Evolutionary conservation across 2,329 filamentous ascomycete species (phyloP), one percentile per base, ranked within the genome.

Genomic region (Sporothrix phasma): DNA sequence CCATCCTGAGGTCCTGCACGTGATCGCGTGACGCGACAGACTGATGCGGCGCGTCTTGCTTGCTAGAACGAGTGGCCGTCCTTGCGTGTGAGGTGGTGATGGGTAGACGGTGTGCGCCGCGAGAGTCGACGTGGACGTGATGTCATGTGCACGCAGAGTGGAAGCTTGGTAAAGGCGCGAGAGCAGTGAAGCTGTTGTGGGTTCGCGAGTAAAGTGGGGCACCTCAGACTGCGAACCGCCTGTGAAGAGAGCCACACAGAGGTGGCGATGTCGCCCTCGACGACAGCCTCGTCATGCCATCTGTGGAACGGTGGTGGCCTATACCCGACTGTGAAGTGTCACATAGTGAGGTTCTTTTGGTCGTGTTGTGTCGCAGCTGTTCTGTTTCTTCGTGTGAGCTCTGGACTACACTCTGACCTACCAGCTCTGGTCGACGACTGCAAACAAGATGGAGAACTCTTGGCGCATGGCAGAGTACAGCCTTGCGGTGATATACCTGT

Each of bases 1-100:
- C 65, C 67, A 68, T 68, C 17, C 4, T 58, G 47, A 24, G 5
- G 29, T n/a, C 34, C 7, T 8, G 13, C 5, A 10, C 7, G 54
- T 29, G 24, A 31, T 31, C 3, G 29, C 7, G 29, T 22, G 29
- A 13, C 49, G 49, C n/a, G 29, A 13, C 8, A 13, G 29, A 17
- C 10, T 37, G 29, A 19, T 6, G n/a, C 4, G n/a, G 51, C n/a
- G 10, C 31, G 31, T 24, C 10, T 22, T 5, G 3, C 17, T 15
- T 10, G 51, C n/a, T 29, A 15, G 31, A 19, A n/a, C 11, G 22
- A n/a, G 37, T 13, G 22, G 10, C n/a, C 7, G 15, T 1, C 3
- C 31, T 15, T 24, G 8, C 3, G 24, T 8, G 13, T 24, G 11
- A 37, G 3, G 4, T 17, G 31, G n/a, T 8, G 31, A 24, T 22